phyloP scores from a whole-genome alignment of 2,329 filamentous ascomycete genomes.

The Fusarium sp. region DNA sequence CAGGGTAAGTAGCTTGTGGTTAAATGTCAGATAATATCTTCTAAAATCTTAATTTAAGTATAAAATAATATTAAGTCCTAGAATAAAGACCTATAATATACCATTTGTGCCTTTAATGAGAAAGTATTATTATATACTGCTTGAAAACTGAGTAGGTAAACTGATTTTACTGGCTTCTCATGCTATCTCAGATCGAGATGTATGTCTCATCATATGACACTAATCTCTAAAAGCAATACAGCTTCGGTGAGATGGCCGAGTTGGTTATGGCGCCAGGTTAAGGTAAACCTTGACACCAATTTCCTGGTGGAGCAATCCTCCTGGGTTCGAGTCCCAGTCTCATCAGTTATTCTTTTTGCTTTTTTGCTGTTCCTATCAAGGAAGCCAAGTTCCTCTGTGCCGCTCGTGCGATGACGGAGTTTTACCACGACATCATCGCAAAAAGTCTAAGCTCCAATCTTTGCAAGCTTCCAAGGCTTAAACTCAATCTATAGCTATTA shows the following conservation, averaged over 20 bases:
- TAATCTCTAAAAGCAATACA: not conserved
- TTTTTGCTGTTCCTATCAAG: not conserved
- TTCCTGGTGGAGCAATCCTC: conserved; percentile 48
- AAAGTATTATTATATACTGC: too few relatives aligned
- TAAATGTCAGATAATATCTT: too few relatives aligned
- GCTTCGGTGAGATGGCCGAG: conserved; percentile 45
- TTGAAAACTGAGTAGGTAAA: too few relatives aligned
- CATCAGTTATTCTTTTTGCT: conserved; percentile 34
- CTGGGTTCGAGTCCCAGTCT: conserved; percentile 48
- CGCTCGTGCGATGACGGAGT: conserved; percentile 22
- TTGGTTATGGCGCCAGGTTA: conserved; percentile 48
- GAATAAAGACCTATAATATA: too few relatives aligned
- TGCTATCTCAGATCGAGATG: too few relatives aligned
- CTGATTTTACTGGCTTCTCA: too few relatives aligned
- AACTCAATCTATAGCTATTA: conserved; percentile 15
- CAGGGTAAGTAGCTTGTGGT: not conserved
- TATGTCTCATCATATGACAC: too few relatives aligned
- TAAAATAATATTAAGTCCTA: not conserved
- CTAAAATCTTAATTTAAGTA: not conserved
- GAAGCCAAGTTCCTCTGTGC: not conserved
- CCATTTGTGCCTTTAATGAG: too few relatives aligned
- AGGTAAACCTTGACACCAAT: conserved; percentile 44
- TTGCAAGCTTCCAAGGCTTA: not conserved
- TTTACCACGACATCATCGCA: conserved; percentile 14
- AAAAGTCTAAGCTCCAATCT: conserved; percentile 1